Evolutionary conservation across 345 rosid species (phyloP), one percentile per base, ranked within the genome.

Genomic region (Raphanus sativus): DNA sequence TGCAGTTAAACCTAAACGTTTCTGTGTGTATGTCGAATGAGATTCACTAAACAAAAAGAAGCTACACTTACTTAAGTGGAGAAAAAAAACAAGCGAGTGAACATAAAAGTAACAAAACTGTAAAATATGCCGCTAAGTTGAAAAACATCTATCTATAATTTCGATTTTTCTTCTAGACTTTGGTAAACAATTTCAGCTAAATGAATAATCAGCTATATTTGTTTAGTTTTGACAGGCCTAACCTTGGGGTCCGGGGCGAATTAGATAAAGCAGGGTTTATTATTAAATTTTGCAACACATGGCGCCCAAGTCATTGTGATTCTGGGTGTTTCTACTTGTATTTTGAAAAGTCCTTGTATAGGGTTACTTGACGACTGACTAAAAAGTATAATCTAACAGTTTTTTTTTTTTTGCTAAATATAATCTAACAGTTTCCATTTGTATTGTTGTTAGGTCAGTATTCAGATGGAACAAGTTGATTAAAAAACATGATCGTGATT

Each of bases 101-200:
- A 16, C 38, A n/a, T 61, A 61, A 29, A 52, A 52, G 25, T 52
- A 48, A 48, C 17, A 48, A 48, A 48, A 48, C 55, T n/a, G 58
- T 16, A 48, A 15, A 52, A 52, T 52, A 52, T 16, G 59, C 59
- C n/a, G 67, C 17, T 30, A 11, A 32, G 48, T 30, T 69, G 74
- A 59, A 56, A 42, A 56, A 15, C 52, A 21, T 10, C 34, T 25
- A 70, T 32, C 45, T 38, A 38, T 1, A 73, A 73, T 64, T 62
- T 64, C 64, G 63, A 52, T 32, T 62, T 62, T 42, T 72, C 76
- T 62, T 48, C 42, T 62, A 12, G 15, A 48, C 24, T 50, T 64
- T 73, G 70, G 50, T 52, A 73, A 70, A 70, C 74, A 70, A 70
- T 70, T 70, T 70, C 74, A 58, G 5, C 74, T n/a, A 70, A 36